These are phyloP conservation scores for Pulveroboletus ravenelii DNA, from an alignment of 768 basidiomycete genomes.

Conservation along the genomic window DNA sequence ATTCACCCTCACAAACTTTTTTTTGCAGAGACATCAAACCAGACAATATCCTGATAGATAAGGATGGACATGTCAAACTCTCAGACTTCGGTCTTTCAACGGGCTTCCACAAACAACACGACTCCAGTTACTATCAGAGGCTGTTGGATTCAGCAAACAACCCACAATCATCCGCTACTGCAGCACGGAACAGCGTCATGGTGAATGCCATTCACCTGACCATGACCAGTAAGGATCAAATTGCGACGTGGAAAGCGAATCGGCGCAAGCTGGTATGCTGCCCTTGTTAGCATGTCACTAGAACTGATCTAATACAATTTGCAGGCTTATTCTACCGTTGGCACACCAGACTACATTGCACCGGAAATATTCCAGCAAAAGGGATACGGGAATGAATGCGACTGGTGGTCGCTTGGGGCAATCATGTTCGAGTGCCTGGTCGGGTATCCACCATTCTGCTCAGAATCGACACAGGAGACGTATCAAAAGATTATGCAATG, in stretches of 20 bases:
- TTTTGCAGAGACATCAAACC: conserved; percentile 90
- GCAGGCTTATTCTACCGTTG: conserved; percentile 96
- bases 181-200: conserved; percentile 88
- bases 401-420: conserved; percentile 99
- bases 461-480: conserved; percentile 93
- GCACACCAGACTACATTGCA: conserved; percentile 95
- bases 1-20: neutral
- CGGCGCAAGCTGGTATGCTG: conserved; percentile 84
- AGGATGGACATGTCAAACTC: conserved; percentile 94
- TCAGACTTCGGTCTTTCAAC: conserved; percentile 99
- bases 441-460: conserved; percentile 96
- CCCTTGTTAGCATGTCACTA: neutral
- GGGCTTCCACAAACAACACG: conserved; percentile 98
- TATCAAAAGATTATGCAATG: conserved; percentile 98
- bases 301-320: neutral
- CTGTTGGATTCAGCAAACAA: conserved; percentile 65
- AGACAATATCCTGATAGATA: conserved; percentile 89
- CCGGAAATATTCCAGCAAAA: conserved; percentile 95
- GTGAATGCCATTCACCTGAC: conserved; percentile 97
- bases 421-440: conserved; percentile 99
- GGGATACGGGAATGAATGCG: conserved; percentile 98
- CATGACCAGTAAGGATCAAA: conserved; percentile 88
- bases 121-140: conserved; percentile 90
- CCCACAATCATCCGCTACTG: conserved; percentile 37
- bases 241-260: conserved; percentile 99